Conservation (phyloP, 2,329 filamentous ascomycete genomes). For the Penicillium sclerotigenum region DNA sequence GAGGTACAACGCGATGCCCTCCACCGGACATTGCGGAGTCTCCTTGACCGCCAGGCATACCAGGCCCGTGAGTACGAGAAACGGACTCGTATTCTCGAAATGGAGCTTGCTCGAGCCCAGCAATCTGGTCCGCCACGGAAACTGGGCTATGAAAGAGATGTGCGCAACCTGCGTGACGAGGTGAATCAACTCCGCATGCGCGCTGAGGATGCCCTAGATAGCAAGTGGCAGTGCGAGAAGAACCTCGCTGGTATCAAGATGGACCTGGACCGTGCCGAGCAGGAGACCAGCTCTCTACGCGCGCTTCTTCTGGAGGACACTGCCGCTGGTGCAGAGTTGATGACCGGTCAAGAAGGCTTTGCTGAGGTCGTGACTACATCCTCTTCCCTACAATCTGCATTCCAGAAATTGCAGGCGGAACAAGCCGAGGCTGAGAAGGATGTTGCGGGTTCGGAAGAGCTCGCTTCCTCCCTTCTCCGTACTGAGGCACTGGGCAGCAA, state of each 20-base stretch:
- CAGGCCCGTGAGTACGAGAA: conserved; percentile 82
- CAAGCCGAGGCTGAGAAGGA: conserved; percentile 65
- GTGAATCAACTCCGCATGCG: conserved; percentile 79
- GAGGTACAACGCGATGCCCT: conserved; percentile 91
- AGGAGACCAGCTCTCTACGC: conserved; percentile 83
- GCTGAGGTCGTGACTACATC: conserved; percentile 58
- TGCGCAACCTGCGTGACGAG: conserved; percentile 74
- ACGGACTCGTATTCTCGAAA: conserved; percentile 71
- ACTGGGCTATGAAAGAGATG: conserved; percentile 79
- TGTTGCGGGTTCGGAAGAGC: conserved; percentile 67
- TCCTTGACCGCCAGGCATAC: conserved; percentile 80
- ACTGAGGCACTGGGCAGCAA: conserved; percentile 77
- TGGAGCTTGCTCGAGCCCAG: conserved; percentile 72
- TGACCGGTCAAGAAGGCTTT: conserved; percentile 44
- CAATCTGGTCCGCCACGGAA: conserved; percentile 64
- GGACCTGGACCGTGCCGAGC: conserved; percentile 91
- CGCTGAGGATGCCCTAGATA: conserved; percentile 88
- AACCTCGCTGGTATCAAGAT: conserved; percentile 85
- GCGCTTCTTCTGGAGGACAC: conserved; percentile 78
- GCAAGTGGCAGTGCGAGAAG: conserved; percentile 95
- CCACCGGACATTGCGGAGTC: conserved; percentile 77
- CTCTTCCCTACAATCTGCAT: conserved; percentile 69
- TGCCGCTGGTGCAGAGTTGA: conserved; percentile 61
- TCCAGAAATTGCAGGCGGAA: conserved; percentile 68
- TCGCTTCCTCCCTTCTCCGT: conserved; percentile 69